Base-by-base conservation (phyloP, 352 stramenopile species). In the Pythium aristosporum region DNA sequence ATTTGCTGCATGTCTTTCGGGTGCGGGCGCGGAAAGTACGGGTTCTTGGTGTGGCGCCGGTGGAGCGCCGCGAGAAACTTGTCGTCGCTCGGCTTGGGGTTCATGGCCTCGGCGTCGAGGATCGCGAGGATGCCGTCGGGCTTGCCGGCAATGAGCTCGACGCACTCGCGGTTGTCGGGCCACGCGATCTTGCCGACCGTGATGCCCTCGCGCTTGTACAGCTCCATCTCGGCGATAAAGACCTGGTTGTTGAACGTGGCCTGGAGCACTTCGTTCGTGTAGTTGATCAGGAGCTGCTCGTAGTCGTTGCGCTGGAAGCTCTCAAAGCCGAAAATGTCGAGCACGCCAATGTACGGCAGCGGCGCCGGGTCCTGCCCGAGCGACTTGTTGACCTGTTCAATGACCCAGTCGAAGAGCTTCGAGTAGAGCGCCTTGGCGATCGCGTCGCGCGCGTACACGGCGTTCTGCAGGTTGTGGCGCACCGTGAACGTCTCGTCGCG, bases 391-490 rank as follows among this genome's bases (percentile, higher is more conserved):
- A 98, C 87, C 59, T 96, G 86, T 37, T 87, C 67, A 39, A 98
- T 94, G 42, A 98, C 76, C 91, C 91, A 97, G 65, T 96, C 81
- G 67, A 98, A 98, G 39, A 98, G 76, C 28, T 87, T 82, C 42
- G 78, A 88, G 75, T 98, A 98, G 7, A 98, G 65, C 37, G 92
- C 85, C 76, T 98, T 99, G 15, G 93, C 85, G 54, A 98, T 92
- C 5, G 91, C 92, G 53, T 98, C 89, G 55, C 95, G 85, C 8
- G 82, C 82, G 69, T 98, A 98, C 20, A 85, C 72, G n/a, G 82
- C 84, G 46, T 89, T 87, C 62, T 93, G 82, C 15, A 80, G 79
- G 61, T 92, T 94, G 21, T 82, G 86, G 28, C 85, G 85, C 54
- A 94, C 77, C 10, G 80, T 89, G 64, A 94, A 96, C 39, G 77